Evolutionary conservation across 257 asterid species (phyloP), one percentile per base, ranked within the genome.

Genomic region (Hygrophila difformis): DNA sequence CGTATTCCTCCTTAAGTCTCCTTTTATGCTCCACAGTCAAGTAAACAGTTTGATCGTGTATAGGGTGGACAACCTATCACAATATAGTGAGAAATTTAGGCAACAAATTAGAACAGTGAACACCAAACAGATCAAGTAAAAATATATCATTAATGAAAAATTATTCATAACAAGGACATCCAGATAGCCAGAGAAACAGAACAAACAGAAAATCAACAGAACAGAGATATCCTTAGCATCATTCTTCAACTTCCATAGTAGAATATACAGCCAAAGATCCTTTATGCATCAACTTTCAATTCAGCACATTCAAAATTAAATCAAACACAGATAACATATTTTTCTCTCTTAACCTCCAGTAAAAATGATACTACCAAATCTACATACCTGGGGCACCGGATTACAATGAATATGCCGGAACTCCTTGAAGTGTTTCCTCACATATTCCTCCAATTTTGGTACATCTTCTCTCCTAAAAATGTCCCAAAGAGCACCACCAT

Each of bases 401-500:
- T 59, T 68, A 14, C 85, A 62, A 36, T 59, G 28, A 21, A 56
- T 60, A 53, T 79, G 75, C 67, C 85, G 65, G 56, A 76, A 79
- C 55, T 79, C 82, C 68, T 64, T 69, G 60, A 53, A 73, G 69
- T n/a, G n/a, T n/a, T n/a, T n/a, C n/a, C n/a, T n/a, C n/a, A n/a
- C n/a, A n/a, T n/a, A n/a, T n/a, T n/a, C n/a, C n/a, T n/a, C n/a
- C n/a, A n/a, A n/a, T n/a, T n/a, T n/a, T n/a, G n/a, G n/a, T n/a
- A n/a, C n/a, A 47, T 88, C 97, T 63, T 84, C 59, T 62, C 89
- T 81, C 73, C 94, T 75, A 69, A 82, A 89, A 20, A 89, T 82
- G 68, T 89, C 97, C 97, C 97, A 89, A 18, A 89, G 61, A 51
- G 96, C 97, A 62, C 91, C 95, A 49, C 87, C 79, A 31, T 70